Conservation (phyloP, 192 early-diverging fungal species). For the Oehlia diaphana region DNA sequence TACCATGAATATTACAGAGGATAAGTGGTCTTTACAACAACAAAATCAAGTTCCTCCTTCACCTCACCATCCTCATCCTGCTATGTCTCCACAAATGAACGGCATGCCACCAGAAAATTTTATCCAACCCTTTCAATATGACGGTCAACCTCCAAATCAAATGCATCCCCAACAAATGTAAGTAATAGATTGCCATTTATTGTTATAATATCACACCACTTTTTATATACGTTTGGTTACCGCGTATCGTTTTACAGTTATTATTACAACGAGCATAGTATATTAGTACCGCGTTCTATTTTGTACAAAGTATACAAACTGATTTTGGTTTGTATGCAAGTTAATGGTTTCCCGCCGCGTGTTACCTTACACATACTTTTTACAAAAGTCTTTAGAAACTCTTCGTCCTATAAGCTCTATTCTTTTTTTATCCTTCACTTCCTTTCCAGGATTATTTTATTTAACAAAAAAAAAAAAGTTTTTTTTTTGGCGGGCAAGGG, state of each 20-base stretch:
- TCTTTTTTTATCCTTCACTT: background rate
- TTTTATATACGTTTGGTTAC: background rate
- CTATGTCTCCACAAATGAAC: conserved; percentile 26
- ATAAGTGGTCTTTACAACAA: conserved; percentile 31
- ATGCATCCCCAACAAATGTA: conserved; percentile 27
- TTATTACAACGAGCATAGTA: conserved; percentile 13
- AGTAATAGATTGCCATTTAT: background rate
- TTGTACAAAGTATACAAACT: conserved; percentile 15
- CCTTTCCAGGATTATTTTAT: background rate
- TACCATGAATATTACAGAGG: conserved; percentile 19
- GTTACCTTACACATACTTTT: conserved; percentile 20
- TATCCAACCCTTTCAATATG: conserved; percentile 22
- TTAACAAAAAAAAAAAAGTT: background rate
- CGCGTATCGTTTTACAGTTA: conserved; percentile 12
- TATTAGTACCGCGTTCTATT: conserved; percentile 14
- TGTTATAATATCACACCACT: background rate
- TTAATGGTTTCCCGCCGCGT: conserved; percentile 16
- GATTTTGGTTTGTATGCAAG: conserved; percentile 18
- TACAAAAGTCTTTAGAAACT: background rate
- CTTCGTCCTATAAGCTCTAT: background rate
- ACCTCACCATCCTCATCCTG: conserved; percentile 15
- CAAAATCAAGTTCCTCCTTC: background rate
- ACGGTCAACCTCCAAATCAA: conserved; percentile 12
- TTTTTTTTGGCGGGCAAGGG: background rate
- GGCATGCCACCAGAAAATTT: conserved; percentile 23